Percentiles rank a stretch among this genome's conserved stretches.
phyloP scores from a whole-genome alignment of 164 flowering plant genomes.

The Brasenia schreberi region DNA sequence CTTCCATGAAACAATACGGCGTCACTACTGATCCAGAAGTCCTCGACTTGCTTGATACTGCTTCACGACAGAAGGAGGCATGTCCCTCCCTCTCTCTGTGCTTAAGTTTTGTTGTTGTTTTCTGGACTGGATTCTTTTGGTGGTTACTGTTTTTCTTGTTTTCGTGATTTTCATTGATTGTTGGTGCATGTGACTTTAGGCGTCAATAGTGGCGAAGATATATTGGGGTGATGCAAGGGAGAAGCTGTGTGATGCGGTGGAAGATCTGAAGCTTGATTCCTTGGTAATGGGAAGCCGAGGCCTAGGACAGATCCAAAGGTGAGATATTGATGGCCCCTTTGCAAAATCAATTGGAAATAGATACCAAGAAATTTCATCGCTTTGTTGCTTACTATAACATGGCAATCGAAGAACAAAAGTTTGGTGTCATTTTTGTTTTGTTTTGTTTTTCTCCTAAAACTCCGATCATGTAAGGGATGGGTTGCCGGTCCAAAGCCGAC shows the following conservation, averaged over 20 bases:
- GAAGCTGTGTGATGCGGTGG: constrained; percentile 37
- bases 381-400: too few species aligned
- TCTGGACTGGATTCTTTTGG: not conserved
- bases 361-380: too few species aligned
- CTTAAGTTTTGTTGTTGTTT: too few species aligned
- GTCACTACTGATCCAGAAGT: constrained; percentile 44
- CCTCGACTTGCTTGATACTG: constrained; percentile 49
- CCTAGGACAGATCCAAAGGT: constrained; percentile 52
- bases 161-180: too few species aligned
- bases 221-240: constrained; percentile 93
- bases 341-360: too few species aligned
- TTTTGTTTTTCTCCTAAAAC: too few species aligned
- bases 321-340: not conserved
- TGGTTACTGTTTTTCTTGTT: not conserved
- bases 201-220: constrained; percentile 43
- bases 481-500: too few species aligned
- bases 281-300: constrained; percentile 85
- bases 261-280: constrained; percentile 41
- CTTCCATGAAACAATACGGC: constrained; percentile 34
- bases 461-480: too few species aligned
- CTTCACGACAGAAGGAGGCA: constrained; percentile 51
- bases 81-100: constrained; percentile 12
- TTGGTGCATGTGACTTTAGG: constrained; percentile 16
- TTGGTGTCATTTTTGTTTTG: too few species aligned
- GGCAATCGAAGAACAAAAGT: too few species aligned